Conservation (phyloP, 2,329 filamentous ascomycete genomes). For the Sporothrix euskadiensis region DNA sequence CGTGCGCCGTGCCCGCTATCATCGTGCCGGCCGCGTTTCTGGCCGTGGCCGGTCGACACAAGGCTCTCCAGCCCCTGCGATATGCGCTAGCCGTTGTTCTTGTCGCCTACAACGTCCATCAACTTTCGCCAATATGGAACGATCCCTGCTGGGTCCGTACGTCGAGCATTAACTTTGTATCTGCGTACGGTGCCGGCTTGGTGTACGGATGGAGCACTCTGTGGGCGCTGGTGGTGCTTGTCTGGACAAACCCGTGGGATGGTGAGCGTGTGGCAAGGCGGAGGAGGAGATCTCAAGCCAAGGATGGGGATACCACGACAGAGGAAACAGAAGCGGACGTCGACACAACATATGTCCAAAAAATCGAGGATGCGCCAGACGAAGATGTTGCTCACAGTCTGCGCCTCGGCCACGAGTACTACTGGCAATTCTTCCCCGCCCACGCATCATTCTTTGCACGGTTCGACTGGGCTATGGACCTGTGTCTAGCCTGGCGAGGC, state of each 20-base stretch:
- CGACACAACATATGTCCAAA: not conserved
- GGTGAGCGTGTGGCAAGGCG: constrained; percentile 50
- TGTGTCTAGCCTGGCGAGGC: constrained; percentile 57
- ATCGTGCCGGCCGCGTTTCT: constrained; percentile 57
- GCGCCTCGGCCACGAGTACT: constrained; percentile 49
- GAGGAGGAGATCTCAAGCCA: not conserved
- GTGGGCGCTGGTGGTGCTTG: constrained; percentile 50
- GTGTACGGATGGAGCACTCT: constrained; percentile 54
- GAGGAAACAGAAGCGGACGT: not conserved
- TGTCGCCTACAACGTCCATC: constrained; percentile 46
- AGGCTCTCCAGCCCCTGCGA: constrained; percentile 49
- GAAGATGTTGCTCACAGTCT: constrained; percentile 34
- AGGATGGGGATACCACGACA: not conserved
- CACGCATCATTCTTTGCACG: constrained; percentile 51
- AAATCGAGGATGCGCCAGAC: constrained; percentile 34
- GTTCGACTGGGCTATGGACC: constrained; percentile 57
- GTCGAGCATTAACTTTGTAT: constrained; percentile 54
- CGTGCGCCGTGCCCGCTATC: constrained; percentile 50
- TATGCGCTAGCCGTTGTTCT: constrained; percentile 50
- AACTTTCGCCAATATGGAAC: constrained; percentile 33
- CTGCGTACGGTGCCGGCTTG: constrained; percentile 54
- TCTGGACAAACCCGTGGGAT: constrained; percentile 57
- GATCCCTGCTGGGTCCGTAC: constrained; percentile 33
- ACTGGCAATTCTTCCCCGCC: constrained; percentile 62
- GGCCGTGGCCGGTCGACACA: constrained; percentile 43